phyloP scores from a whole-genome alignment of 2,329 filamentous ascomycete species.

The Aspergillus fructus region DNA sequence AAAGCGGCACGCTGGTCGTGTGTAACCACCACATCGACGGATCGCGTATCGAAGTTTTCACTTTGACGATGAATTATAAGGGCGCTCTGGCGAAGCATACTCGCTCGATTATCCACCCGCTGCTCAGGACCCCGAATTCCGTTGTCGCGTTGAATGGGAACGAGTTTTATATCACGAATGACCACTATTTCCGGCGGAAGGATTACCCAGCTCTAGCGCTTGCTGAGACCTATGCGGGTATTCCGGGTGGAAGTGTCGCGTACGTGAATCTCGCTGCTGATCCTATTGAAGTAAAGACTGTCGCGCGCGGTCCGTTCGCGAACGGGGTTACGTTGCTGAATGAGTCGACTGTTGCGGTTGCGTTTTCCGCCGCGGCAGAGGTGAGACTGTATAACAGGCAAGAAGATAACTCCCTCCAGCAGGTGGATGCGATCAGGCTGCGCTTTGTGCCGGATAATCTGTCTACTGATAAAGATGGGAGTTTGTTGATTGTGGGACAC shows the following conservation, averaged over 20 bases:
- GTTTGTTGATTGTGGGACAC: conserved; percentile 16
- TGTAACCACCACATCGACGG: conserved; percentile 15
- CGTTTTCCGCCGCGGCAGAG: conserved; percentile 2
- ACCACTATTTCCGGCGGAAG: conserved; percentile 12
- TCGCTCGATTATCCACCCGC: conserved; percentile 6
- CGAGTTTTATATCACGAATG: conserved; percentile 19
- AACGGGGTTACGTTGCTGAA: conserved; percentile 17
- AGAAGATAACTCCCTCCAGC: neutral
- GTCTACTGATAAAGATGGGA: conserved; percentile 9
- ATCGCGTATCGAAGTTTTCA: conserved; percentile 17
- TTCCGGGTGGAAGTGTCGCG: conserved; percentile 8
- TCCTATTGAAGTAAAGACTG: neutral
- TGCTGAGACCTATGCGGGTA: conserved; percentile 13
- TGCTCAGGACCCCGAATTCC: conserved; percentile 15
- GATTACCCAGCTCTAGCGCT: neutral
- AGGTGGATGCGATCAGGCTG: conserved; percentile 1
- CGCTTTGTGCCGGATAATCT: conserved; percentile 18
- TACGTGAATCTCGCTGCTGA: conserved; percentile 13
- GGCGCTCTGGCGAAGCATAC: conserved; percentile 6
- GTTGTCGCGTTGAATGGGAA: conserved; percentile 7
- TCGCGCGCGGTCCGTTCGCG: conserved; percentile 15
- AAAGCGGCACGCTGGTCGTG: conserved; percentile 13
- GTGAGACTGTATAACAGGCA: neutral
- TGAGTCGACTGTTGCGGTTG: conserved; percentile 12
- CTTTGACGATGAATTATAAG: conserved; percentile 3